Percentiles rank a stretch among this genome's conserved stretches.
These are phyloP conservation scores for Primulina huaijiensis DNA, from an alignment of 257 asterid species.

Conservation along the genomic window DNA sequence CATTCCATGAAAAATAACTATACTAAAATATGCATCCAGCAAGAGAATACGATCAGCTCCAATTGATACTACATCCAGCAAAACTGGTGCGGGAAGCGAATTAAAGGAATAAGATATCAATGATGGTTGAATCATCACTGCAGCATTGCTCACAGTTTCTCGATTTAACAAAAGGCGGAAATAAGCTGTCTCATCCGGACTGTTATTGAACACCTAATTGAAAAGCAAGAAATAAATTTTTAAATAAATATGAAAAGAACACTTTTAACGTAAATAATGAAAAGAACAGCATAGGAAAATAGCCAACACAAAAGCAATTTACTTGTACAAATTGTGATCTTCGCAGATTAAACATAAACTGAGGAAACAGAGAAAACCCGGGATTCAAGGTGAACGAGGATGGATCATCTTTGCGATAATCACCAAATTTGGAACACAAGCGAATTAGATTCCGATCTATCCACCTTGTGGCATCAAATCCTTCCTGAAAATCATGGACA, in stretches of 20 bases:
- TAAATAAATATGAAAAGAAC: not conserved
- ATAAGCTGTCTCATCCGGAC: constrained; percentile 98
- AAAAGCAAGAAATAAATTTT: constrained; percentile 13
- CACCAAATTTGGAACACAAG: constrained; percentile 92
- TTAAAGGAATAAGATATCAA: constrained; percentile 76
- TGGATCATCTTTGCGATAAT: constrained; percentile 93
- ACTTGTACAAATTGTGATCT: constrained; percentile 98
- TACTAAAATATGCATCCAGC: constrained; percentile 87
- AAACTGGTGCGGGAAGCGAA: constrained; percentile 86
- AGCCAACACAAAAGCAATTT: constrained; percentile 10
- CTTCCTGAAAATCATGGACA: constrained; percentile 58
- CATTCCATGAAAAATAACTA: constrained; percentile 96
- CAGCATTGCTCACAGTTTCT: constrained; percentile 85
- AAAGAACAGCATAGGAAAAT: not conserved
- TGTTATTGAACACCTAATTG: constrained; percentile 82
- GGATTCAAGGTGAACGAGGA: constrained; percentile 81
- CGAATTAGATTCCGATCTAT: constrained; percentile 93
- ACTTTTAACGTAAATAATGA: constrained; percentile 10
- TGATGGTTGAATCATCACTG: constrained; percentile 97
- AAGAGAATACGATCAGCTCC: constrained; percentile 88
- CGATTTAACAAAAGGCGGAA: constrained; percentile 93
- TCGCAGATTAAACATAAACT: constrained; percentile 92
- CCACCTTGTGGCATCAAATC: constrained; percentile 94
- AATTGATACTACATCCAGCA: constrained; percentile 87
- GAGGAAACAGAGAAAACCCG: constrained; percentile 84